A percentile compares a stretch with the other conserved stretches of the same genome.
Evolutionary conservation across 331 rosid genomes (phyloP).

Genomic region (Acacia concinna): DNA sequence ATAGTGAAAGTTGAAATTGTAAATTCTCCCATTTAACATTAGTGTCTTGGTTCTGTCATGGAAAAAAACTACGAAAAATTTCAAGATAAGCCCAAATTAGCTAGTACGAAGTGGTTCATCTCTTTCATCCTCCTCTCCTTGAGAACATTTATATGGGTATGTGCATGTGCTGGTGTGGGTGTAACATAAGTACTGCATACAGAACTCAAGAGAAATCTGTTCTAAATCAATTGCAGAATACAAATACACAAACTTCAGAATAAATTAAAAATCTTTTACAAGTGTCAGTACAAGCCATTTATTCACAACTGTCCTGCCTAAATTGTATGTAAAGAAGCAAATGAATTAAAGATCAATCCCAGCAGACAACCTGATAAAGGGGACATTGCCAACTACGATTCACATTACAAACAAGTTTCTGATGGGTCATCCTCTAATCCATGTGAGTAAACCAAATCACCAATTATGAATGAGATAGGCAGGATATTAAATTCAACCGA

Average conservation of each 20-base stretch:
- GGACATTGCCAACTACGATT: constrained; percentile 6
- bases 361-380: background rate
- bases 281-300: constrained; percentile 8
- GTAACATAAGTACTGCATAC: constrained; percentile 7
- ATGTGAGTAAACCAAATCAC: background rate
- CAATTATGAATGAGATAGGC: background rate
- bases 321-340: background rate
- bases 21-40: background rate
- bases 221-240: constrained; percentile 16
- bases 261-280: constrained; percentile 1
- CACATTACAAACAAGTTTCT: constrained; percentile 5
- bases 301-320: constrained; percentile 19
- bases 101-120: background rate
- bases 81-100: background rate
- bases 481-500: constrained; percentile 67
- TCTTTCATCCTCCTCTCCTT: background rate
- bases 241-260: background rate
- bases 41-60: background rate
- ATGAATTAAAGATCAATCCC: background rate
- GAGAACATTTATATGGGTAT: background rate
- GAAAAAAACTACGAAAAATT: background rate
- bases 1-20: background rate
- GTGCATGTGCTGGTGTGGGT: background rate
- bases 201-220: background rate
- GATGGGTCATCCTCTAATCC: constrained; percentile 4